These are phyloP conservation scores for Draba incana DNA, from an alignment of 345 rosid species.

Conservation along the genomic window DNA sequence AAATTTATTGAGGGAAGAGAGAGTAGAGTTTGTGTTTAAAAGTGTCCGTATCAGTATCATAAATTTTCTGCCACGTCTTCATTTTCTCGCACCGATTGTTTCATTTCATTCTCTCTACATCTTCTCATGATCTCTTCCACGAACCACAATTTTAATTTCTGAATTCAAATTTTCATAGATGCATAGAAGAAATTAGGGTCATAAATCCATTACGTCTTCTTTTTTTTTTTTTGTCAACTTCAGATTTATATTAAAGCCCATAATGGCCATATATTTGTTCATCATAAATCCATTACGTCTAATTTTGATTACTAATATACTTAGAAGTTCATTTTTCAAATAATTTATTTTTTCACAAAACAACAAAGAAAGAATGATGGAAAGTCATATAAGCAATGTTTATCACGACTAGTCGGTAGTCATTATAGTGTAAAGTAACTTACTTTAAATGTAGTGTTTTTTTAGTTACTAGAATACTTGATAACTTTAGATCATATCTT, in stretches of 20 bases:
- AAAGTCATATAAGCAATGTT: background rate
- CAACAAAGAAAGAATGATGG: background rate
- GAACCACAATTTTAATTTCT: background rate
- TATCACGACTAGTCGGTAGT: too few species aligned
- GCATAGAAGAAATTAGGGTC: background rate
- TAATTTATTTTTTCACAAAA: background rate
- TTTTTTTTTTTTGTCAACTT: too few species aligned
- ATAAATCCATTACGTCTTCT: too few species aligned
- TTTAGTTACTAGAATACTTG: too few species aligned
- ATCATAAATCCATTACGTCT: too few species aligned
- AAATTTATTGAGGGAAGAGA: conserved; percentile 39
- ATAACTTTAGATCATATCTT: too few species aligned
- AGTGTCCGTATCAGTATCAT: conserved; percentile 33
- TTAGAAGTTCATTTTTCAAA: background rate
- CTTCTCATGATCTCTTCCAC: conserved; percentile 22
- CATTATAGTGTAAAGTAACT: too few species aligned
- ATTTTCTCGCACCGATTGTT: conserved; percentile 12
- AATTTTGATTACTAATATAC: background rate
- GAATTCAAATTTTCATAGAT: background rate
- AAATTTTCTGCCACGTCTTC: conserved; percentile 42
- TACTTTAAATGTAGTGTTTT: too few species aligned
- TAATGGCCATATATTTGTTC: too few species aligned
- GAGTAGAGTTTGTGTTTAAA: background rate
- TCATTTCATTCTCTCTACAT: conserved; percentile 16
- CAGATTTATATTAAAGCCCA: too few species aligned